A percentile compares a stretch with the other conserved stretches of the same genome.
Evolutionary conservation across 805 yeast species (phyloP).

Genomic region (Saccharomycopsis vini): DNA sequence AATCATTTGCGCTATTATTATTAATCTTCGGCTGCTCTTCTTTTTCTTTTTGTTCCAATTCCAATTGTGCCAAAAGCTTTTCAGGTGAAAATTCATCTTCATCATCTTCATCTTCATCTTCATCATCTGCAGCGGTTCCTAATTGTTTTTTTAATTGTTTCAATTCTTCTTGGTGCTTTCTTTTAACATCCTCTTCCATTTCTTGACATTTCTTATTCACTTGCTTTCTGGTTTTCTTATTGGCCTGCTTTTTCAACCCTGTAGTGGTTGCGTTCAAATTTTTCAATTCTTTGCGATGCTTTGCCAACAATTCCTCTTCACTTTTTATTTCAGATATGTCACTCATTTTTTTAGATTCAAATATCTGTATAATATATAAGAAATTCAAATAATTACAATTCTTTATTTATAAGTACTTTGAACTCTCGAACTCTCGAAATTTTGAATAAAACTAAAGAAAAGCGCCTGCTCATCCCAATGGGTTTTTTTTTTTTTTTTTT

Average conservation of each 20-base stretch:
- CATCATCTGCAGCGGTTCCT: constrained; percentile 16
- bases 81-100: constrained; percentile 59
- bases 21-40: constrained; percentile 13
- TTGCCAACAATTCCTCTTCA: constrained; percentile 40
- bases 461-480: too few species aligned
- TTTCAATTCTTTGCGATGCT: constrained; percentile 62
- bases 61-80: constrained; percentile 51
- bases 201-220: constrained; percentile 50
- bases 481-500: too few species aligned
- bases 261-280: constrained; percentile 62
- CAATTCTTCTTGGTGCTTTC: constrained; percentile 48
- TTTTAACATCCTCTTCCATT: constrained; percentile 47
- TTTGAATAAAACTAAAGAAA: too few species aligned
- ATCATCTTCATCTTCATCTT: constrained; percentile 27
- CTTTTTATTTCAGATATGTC: background rate
- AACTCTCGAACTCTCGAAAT: too few species aligned
- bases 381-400: too few species aligned
- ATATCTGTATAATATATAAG: too few species aligned
- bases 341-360: too few species aligned
- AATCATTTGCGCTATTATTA: too few species aligned
- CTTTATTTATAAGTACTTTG: too few species aligned
- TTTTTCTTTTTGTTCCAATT: constrained; percentile 28
- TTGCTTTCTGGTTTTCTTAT: constrained; percentile 67
- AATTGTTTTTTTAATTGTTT: constrained; percentile 19
- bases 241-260: constrained; percentile 73